phyloP scores from a whole-genome alignment of 139 green algal species.

The Volvox africanus region DNA sequence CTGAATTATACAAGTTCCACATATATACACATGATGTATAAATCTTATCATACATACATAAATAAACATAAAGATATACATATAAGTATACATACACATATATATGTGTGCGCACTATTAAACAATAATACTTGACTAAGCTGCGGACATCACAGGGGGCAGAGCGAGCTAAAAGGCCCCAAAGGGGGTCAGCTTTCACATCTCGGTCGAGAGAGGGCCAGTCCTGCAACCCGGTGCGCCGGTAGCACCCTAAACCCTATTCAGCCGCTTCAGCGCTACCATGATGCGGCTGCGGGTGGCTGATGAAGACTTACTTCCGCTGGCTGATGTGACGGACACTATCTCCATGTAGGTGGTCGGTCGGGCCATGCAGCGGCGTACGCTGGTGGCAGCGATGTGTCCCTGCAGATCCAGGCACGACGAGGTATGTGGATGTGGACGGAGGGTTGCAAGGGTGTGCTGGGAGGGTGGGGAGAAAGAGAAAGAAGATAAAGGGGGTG shows the following conservation, averaged over 20 bases:
- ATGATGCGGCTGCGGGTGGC: neutral
- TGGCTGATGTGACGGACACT: constrained; percentile 39
- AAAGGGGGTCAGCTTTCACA: neutral
- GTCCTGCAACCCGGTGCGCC: neutral
- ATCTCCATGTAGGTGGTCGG: constrained; percentile 60
- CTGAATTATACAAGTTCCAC: too few relatives aligned
- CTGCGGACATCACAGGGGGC: neutral
- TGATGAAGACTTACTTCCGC: constrained; percentile 5
- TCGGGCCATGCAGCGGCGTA: constrained; percentile 50
- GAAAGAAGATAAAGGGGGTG: neutral
- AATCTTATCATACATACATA: too few relatives aligned
- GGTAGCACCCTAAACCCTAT: neutral
- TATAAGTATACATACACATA: too few relatives aligned
- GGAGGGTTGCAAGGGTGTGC: neutral
- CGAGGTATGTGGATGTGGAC: neutral
- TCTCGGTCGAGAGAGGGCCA: neutral
- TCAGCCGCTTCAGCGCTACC: neutral
- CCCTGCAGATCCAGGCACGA: neutral
- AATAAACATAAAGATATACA: too few relatives aligned
- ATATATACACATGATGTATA: too few relatives aligned
- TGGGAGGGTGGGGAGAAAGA: neutral
- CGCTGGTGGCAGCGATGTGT: constrained; percentile 49
- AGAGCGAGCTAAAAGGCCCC: neutral
- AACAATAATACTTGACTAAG: too few relatives aligned
- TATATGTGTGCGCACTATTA: too few relatives aligned